Evolutionary conservation across 108 stramenopile species (phyloP).

Genomic region (Thalassiosira profunda): DNA sequence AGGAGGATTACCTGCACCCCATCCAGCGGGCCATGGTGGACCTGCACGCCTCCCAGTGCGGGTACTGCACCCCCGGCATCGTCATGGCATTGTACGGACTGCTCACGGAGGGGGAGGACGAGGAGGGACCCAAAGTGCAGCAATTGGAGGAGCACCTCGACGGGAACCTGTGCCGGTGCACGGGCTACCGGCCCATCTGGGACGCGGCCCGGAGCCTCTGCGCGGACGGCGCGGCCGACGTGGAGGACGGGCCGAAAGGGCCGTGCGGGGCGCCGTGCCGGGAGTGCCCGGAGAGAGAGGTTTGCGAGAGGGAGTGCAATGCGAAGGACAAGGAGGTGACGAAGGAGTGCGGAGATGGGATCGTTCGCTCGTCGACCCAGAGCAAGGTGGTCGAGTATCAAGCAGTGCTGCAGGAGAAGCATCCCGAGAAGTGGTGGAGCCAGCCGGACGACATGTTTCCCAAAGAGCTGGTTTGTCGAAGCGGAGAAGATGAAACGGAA

Average conservation of each 20-base stretch:
- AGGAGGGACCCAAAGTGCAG: neutral
- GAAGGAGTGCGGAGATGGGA: conserved; percentile 13
- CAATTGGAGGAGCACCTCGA: conserved; percentile 94
- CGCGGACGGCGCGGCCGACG: conserved; percentile 50
- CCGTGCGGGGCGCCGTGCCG: conserved; percentile 81
- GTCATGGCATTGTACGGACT: conserved; percentile 92
- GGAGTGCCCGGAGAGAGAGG: conserved; percentile 77
- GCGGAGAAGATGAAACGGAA: conserved; percentile 7
- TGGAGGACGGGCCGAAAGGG: conserved; percentile 45
- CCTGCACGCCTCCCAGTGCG: conserved; percentile 96
- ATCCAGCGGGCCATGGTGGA: conserved; percentile 94
- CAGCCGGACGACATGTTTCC: conserved; percentile 82
- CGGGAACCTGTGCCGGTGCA: conserved; percentile 97
- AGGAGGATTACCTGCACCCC: conserved; percentile 86
- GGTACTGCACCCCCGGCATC: conserved; percentile 98
- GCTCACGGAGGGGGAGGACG: conserved; percentile 41
- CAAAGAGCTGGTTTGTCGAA: conserved; percentile 43
- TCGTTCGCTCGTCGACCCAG: conserved; percentile 51
- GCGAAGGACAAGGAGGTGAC: conserved; percentile 42
- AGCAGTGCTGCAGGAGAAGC: conserved; percentile 29
- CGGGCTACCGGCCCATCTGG: conserved; percentile 97
- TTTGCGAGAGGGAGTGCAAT: conserved; percentile 81
- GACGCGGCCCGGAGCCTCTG: conserved; percentile 90
- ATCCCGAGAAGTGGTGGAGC: conserved; percentile 57
- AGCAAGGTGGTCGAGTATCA: conserved; percentile 59